Evolutionary conservation across 345 rosid species (phyloP).

Genomic region (Aquilaria malaccensis): DNA sequence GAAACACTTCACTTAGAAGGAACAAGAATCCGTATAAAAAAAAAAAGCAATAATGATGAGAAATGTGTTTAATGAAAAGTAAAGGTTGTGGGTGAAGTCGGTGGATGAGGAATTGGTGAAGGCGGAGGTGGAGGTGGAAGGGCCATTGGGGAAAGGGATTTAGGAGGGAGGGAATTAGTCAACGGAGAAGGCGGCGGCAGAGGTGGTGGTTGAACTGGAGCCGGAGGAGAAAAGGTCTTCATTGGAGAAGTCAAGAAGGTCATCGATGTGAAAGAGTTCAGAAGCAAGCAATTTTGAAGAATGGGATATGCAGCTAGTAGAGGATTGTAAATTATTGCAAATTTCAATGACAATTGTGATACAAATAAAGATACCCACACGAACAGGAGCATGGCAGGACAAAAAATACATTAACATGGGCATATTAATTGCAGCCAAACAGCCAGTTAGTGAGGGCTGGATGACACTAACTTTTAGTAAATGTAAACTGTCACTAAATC

Average conservation of each 20-base stretch:
- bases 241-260: constrained; percentile 68
- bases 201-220: constrained; percentile 18
- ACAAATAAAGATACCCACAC: no score
- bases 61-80: constrained; percentile 38
- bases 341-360: no score
- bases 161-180: constrained; percentile 18
- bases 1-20: neutral
- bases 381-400: no score
- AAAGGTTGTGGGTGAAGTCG: constrained; percentile 56
- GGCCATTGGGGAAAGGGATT: constrained; percentile 10
- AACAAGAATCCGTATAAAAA: neutral
- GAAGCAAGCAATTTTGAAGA: constrained; percentile 3
- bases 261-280: constrained; percentile 60
- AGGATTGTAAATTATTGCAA: no score
- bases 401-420: no score
- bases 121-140: constrained; percentile 20
- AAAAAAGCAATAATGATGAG: neutral
- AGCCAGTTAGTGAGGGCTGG: no score
- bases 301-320: no score
- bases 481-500: no score
- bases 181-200: constrained; percentile 17
- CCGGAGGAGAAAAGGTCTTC: constrained; percentile 36
- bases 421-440: no score
- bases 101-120: constrained; percentile 32
- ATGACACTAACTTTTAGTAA: no score